A percentile compares a stretch with the other conserved stretches of the same genome.
phyloP scores from a whole-genome alignment of 345 rosid species.

The Turnera subulata region DNA sequence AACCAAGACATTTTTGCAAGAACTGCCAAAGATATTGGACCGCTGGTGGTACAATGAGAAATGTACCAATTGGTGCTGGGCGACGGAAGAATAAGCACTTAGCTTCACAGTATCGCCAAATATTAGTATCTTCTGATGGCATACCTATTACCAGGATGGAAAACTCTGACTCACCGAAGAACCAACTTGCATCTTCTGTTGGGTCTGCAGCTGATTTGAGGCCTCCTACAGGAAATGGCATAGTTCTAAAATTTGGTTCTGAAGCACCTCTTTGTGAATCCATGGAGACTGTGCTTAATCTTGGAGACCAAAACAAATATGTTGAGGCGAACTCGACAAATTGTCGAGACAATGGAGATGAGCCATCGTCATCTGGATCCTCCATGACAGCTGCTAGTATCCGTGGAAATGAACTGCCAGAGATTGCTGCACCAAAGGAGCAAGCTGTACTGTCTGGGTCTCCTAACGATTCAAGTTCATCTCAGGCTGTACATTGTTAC shows the following conservation, averaged over 20 bases:
- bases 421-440: slow-evolving; percentile 26
- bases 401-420: slow-evolving; percentile 30
- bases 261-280: slow-evolving; percentile 55
- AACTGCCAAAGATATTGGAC: slow-evolving; percentile 98
- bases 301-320: slow-evolving; percentile 38
- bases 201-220: slow-evolving; percentile 31
- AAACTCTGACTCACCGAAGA: slow-evolving; percentile 34
- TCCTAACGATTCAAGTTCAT: slow-evolving; percentile 36
- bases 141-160: slow-evolving; percentile 36
- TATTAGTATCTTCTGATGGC: slow-evolving; percentile 60
- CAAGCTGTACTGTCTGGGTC: slow-evolving; percentile 10
- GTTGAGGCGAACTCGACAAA: slow-evolving; percentile 26
- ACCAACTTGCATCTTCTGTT: slow-evolving; percentile 27
- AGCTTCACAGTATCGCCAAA: slow-evolving; percentile 59
- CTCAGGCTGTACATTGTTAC: slow-evolving; percentile 31
- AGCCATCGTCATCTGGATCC: slow-evolving; percentile 38
- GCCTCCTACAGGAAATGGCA: slow-evolving; percentile 40
- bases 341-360: slow-evolving; percentile 28
- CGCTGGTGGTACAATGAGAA: slow-evolving; percentile 94
- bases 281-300: slow-evolving; percentile 42
- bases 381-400: slow-evolving; percentile 24
- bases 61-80: slow-evolving; percentile 94
- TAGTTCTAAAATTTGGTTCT: slow-evolving; percentile 59
- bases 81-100: slow-evolving; percentile 87
- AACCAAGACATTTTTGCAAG: slow-evolving; percentile 92